Evolutionary conservation across 805 yeast genomes (phyloP).

Genomic region (Teunomyces barrocoloradensis): DNA sequence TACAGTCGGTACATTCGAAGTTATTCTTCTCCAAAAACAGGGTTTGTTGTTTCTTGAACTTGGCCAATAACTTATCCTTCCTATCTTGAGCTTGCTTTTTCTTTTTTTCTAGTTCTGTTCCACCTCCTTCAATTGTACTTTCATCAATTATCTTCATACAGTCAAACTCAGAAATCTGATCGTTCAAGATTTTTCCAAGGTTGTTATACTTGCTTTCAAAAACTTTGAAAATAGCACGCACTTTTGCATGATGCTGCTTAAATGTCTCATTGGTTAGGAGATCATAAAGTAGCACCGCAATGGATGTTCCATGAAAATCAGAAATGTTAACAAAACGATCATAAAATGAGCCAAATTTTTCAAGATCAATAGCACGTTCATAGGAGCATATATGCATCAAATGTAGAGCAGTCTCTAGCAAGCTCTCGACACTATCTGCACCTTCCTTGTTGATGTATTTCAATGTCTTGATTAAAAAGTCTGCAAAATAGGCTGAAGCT

Average conservation of each 20-base stretch:
- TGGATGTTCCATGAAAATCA: slow-evolving; percentile 32
- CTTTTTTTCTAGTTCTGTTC: slow-evolving; percentile 52
- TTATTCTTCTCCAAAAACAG: slow-evolving; percentile 61
- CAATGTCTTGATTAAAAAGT: slow-evolving; percentile 51
- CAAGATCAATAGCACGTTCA: slow-evolving; percentile 29
- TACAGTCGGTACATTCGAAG: slow-evolving; percentile 24
- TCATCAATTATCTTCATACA: slow-evolving; percentile 16
- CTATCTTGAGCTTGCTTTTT: slow-evolving; percentile 68
- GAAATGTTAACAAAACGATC: slow-evolving; percentile 28
- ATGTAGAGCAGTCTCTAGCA: slow-evolving; percentile 61
- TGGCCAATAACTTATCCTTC: slow-evolving; percentile 69
- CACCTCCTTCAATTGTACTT: slow-evolving; percentile 12
- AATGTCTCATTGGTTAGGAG: slow-evolving; percentile 42
- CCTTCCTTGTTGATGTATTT: slow-evolving; percentile 35
- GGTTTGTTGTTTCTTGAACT: slow-evolving; percentile 75
- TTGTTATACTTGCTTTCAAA: slow-evolving; percentile 24
- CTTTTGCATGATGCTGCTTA: slow-evolving; percentile 47
- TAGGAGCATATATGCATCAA: slow-evolving; percentile 58
- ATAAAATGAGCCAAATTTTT: slow-evolving; percentile 30
- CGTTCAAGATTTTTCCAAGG: slow-evolving; percentile 17
- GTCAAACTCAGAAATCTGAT: slow-evolving; percentile 24
- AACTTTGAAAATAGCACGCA: slow-evolving; percentile 51
- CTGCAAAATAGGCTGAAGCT: slow-evolving; percentile 49
- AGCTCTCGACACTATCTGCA: slow-evolving; percentile 48
- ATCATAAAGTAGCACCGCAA: slow-evolving; percentile 35